These are phyloP conservation scores for Solanum paucissectum DNA, from an alignment of 257 asterid species.

Conservation along the genomic window DNA sequence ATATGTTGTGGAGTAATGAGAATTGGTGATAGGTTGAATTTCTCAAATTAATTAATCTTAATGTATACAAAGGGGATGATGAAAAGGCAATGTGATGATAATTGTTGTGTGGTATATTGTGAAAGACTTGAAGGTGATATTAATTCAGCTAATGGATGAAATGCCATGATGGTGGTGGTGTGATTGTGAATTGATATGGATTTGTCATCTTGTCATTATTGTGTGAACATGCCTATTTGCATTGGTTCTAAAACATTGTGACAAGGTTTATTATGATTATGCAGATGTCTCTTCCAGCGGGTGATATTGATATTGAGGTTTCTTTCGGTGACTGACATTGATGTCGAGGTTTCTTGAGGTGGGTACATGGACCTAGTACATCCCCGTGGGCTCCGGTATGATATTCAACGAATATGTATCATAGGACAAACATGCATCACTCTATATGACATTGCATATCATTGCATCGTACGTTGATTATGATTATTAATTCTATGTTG, in stretches of 20 bases:
- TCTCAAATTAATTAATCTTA: neutral
- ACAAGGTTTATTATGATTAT: neutral
- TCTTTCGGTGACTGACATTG: neutral
- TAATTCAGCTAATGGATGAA: no score
- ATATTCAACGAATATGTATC: neutral
- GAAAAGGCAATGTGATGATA: no score
- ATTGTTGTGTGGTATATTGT: neutral
- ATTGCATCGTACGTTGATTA: neutral
- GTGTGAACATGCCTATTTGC: neutral
- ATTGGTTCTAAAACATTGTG: neutral
- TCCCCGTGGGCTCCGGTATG: neutral
- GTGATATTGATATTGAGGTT: neutral
- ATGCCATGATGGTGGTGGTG: neutral
- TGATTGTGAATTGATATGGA: neutral
- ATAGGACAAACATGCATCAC: neutral
- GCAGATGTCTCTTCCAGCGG: neutral
- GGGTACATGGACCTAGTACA: no score
- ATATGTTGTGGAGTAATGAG: neutral
- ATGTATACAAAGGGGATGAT: no score
- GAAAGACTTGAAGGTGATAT: neutral
- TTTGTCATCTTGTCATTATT: neutral
- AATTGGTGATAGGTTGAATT: neutral
- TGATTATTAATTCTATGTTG: no score
- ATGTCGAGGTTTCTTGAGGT: neutral
- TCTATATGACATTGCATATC: neutral